phyloP scores from a whole-genome alignment of 495 filamentous ascomycete genomes.

The Talaromyces nanjingensis region DNA sequence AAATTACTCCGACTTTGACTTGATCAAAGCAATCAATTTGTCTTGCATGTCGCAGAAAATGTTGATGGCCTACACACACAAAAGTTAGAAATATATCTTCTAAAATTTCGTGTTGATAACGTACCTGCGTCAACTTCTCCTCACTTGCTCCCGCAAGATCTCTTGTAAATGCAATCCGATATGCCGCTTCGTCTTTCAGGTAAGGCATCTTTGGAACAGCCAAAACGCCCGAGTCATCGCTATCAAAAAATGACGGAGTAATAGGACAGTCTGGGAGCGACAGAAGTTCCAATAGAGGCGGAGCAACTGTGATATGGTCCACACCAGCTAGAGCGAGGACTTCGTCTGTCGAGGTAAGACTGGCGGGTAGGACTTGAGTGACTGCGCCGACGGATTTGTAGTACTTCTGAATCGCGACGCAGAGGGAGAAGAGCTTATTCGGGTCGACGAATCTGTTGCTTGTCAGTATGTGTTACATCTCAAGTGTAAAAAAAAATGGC shows the following conservation, averaged over 20 bases:
- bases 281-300: constrained; percentile 41
- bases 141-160: constrained; percentile 41
- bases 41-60: constrained; percentile 57
- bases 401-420: constrained; percentile 45
- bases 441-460: constrained; percentile 27
- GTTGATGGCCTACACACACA: constrained; percentile 40
- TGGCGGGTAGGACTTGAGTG: constrained; percentile 51
- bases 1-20: constrained; percentile 9
- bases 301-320: constrained; percentile 50
- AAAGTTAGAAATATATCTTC: neutral
- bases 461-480: neutral
- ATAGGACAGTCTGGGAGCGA: constrained; percentile 25
- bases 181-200: constrained; percentile 36
- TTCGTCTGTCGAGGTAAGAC: constrained; percentile 48
- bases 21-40: constrained; percentile 39
- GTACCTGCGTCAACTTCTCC: constrained; percentile 44
- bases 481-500: neutral
- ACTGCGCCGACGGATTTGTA: constrained; percentile 32
- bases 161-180: constrained; percentile 43
- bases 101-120: neutral
- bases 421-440: constrained; percentile 38
- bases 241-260: constrained; percentile 31
- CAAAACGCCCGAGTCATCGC: constrained; percentile 10
- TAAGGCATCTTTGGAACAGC: constrained; percentile 18
- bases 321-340: constrained; percentile 51